Evolutionary conservation across 768 basidiomycete species (phyloP), one percentile per base, ranked within the genome.

Genomic region (Xerocomus brunneocitrinus): DNA sequence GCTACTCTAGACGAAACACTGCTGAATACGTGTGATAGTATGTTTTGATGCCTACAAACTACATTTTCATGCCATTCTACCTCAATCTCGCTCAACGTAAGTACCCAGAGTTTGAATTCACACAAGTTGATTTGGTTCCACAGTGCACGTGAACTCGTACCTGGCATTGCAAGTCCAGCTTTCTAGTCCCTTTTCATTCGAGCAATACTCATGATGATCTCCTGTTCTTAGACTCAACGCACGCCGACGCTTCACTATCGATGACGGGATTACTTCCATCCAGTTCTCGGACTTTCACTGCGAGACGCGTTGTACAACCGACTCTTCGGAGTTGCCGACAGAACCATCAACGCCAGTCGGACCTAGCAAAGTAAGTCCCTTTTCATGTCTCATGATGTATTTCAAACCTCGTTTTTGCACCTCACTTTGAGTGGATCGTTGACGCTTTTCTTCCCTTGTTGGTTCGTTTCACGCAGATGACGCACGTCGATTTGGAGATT

Each of bases 131-230:
- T 28, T 3, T 3, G 24, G 6, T 41, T 39, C 0, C 28, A 6
- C 40, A 83, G 79, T 83, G 25, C 83, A 82, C 57, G 69, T 78
- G 13, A 82, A 82, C 56, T 78, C 81, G 8, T 81, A 81, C 58
- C 72, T 84, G 8, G 79, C 81, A 5, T 73, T 67, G 66, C 71
- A 51, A 13, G 48, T 31, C 6, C 7, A 30, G 13, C 41, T 27
- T 25, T 42, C 40, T 8, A 42, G 7, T 39, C 19, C 2, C 8
- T 39, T 22, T 22, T 8, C 16, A 4, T 16, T 16, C 4, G 10
- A 14, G 19, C 25, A 43, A 30, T n/a, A 8, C 12, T n/a, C 7
- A 43, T 27, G 13, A 8, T 30, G 8, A 43, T 42, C 3, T 12
- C 13, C 16, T 31, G 30, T 31, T 25, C 12, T 28, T 16, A 43